Evolutionary conservation across 139 green algal genomes (phyloP), one percentile per base, ranked within the genome.

Genomic region (Picochlorum sp.): DNA sequence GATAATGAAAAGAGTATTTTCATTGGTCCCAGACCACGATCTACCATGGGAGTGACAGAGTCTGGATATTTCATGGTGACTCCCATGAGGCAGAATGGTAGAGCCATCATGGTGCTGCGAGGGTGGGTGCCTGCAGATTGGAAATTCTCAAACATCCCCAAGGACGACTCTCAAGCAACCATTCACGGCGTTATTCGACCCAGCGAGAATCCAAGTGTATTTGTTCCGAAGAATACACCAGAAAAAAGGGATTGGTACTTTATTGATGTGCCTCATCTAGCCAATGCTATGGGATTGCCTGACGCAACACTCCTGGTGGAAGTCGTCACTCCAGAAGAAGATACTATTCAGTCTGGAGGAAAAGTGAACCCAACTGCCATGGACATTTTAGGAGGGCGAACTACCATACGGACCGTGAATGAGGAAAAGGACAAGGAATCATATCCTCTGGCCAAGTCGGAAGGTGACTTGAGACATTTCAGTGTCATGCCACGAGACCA

Each of bases 61-160:
- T 56, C 65, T 45, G 70, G 85, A 58, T 92, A 77, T 72, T 57
- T 86, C 26, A 49, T 86, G 1, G 49, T 92, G 31, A 92, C 85
- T 0, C 86, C 86, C 1, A 64, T 92, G 47, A 13, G 45, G 11
- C 41, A 62, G 14, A 74, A 73, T 64, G 64, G 38, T 1, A 76
- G 49, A 30, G 31, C 62, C 2, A 78, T 89, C 16, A 64, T 94
- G 24, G 78, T 94, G 23, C 86, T 85, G 62, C 57, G 86, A 0
- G 86, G 86, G n/a, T 94, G 86, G 86, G 83, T 90, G 60, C 86
- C 86, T 3, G 41, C 50, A 1, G 47, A 41, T 14, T 93, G 86
- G 86, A 50, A 62, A 31, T 30, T 61, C 4, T 61, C 79, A 10
- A 30, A 59, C 1, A 23, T 44, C 2, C n/a, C 64, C 26, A 4